Evolutionary conservation across 306 rosid genomes (phyloP), one percentile per base, ranked within the genome.

Genomic region (Vachellia pachyceras): DNA sequence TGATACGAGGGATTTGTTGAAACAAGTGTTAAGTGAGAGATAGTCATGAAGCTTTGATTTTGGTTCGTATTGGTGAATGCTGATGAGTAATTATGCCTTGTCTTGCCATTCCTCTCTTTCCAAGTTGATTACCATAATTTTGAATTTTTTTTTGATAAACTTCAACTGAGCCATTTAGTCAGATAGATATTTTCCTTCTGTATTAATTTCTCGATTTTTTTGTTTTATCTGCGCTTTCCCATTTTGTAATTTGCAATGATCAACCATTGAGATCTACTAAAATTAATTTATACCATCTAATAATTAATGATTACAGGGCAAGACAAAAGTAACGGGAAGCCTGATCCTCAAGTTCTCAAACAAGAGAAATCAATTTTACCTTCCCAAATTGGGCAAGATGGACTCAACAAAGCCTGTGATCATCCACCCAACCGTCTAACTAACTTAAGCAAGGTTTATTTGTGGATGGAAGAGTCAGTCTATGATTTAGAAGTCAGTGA

Each of bases 241-340:
- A 55, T 78, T 73, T 58, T 68, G 47, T 70, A 41, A 33, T 37
- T 77, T 20, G 45, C 52, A 60, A 40, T 41, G 63, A 67, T 55
- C 68, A 20, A 74, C 64, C 25, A 45, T 39, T 45, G 71, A 47
- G 52, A 25, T 83, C 68, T 78, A 64, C 70, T 78, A 71, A 78
- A 60, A 64, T 41, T 73, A 39, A 40, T 58, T 14, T 47, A 11
- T 77, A 39, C 49, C 42, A 22, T 33, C 58, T 79, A 17, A 23
- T 54, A n/a, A 75, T 63, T 82, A 3, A 84, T 78, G 60, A 70
- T 85, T 80, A 63, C 93, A 93, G 97, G 94, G 85, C 85, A 82
- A 82, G 79, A 80, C 60, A 90, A 86, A 85, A 84, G 87, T 87
- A 83, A 64, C 67, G 41, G 44, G 35, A 87, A 83, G 58, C 33